Conservation (phyloP, 495 filamentous ascomycete species). For the Chaetomium cochliodes region DNA sequence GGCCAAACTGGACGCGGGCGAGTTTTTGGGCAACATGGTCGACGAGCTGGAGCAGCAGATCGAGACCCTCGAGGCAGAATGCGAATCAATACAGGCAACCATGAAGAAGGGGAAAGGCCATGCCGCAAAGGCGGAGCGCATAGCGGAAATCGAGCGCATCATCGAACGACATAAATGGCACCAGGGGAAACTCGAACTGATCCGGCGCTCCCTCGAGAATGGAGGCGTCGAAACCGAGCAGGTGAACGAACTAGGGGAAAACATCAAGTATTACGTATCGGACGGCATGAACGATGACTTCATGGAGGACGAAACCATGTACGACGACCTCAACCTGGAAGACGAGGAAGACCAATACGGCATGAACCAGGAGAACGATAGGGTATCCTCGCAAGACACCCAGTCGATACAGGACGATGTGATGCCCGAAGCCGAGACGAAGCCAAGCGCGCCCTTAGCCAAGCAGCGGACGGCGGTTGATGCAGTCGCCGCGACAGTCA, state of each 20-base stretch:
- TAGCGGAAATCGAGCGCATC: conserved; percentile 77
- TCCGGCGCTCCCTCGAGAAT: conserved; percentile 87
- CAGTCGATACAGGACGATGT: conserved; percentile 88
- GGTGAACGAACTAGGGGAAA: conserved; percentile 83
- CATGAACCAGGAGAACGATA: conserved; percentile 77
- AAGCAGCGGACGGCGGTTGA: conserved; percentile 58
- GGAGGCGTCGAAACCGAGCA: conserved; percentile 81
- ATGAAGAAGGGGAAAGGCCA: conserved; percentile 95
- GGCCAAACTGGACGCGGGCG: conserved; percentile 79
- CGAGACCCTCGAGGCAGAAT: conserved; percentile 86
- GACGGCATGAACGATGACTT: conserved; percentile 86
- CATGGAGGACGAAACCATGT: conserved; percentile 84
- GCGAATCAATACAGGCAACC: conserved; percentile 78
- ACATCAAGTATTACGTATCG: conserved; percentile 91
- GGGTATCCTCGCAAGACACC: conserved; percentile 89
- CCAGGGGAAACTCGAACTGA: conserved; percentile 84
- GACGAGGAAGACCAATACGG: conserved; percentile 87
- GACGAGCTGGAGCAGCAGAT: conserved; percentile 92
- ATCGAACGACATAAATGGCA: conserved; percentile 97
- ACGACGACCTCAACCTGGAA: conserved; percentile 88
- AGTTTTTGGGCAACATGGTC: conserved; percentile 84
- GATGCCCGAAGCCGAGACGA: conserved; percentile 58
- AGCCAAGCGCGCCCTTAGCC: conserved; percentile 42
- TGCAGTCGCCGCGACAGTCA: conserved; percentile 48
- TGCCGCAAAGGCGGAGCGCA: conserved; percentile 72